Evolutionary conservation across 1,284 basidiomycete genomes (phyloP).

Genomic region (Ustilago curta): DNA sequence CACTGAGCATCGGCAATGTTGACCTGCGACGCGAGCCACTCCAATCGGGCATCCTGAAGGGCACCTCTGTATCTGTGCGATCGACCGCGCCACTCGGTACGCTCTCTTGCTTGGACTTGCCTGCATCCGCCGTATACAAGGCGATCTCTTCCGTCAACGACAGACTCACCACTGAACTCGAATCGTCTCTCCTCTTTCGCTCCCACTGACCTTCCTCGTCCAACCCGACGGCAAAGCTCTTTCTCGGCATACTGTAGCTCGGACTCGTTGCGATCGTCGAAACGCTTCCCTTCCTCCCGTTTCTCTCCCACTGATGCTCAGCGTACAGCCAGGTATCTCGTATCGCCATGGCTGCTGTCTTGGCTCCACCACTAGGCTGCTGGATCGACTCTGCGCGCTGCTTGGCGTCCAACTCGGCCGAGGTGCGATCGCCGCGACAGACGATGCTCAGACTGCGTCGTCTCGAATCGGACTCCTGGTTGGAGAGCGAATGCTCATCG

Average conservation of each 20-base stretch:
- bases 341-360: constrained; percentile 41
- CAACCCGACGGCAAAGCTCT: constrained; percentile 20
- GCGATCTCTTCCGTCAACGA: constrained; percentile 45
- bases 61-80: no score
- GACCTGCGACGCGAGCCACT: no score
- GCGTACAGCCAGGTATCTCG: constrained; percentile 35
- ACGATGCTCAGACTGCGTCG: constrained; percentile 30
- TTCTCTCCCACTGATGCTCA: constrained; percentile 19
- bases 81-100: no score
- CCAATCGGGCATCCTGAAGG: constrained; percentile 25
- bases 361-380: background rate
- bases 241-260: background rate
- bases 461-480: background rate
- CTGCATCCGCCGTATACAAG: constrained; percentile 31
- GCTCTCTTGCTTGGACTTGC: constrained; percentile 10
- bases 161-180: constrained; percentile 20
- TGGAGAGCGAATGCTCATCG: constrained; percentile 9
- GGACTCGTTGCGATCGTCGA: constrained; percentile 16
- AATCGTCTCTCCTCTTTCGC: constrained; percentile 3
- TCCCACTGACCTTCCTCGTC: constrained; percentile 16
- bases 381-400: background rate
- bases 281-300: constrained; percentile 29
- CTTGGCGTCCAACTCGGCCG: constrained; percentile 6
- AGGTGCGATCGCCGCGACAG: constrained; percentile 23
- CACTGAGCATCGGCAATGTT: background rate